phyloP scores from a whole-genome alignment of 148 eudicot genomes.

The Chenopodium album region DNA sequence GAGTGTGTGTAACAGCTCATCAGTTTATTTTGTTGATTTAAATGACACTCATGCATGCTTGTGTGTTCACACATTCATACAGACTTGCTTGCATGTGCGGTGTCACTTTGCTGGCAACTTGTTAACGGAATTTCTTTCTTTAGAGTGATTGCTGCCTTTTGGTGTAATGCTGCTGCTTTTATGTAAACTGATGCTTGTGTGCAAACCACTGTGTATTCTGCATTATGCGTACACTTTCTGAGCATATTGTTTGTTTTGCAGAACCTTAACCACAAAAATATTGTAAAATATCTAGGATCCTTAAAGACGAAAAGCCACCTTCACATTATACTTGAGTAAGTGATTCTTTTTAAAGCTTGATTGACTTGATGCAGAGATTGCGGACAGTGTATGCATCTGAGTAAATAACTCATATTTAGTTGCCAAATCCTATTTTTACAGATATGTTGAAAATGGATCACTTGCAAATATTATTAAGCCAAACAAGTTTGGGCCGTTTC shows the following conservation, averaged over 20 bases:
- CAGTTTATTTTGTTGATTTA: neutral
- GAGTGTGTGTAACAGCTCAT: constrained; percentile 9
- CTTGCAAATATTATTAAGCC: constrained; percentile 98
- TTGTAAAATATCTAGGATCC: constrained; percentile 98
- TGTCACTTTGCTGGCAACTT: neutral
- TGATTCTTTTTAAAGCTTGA: constrained; percentile 15
- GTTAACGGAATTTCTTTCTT: neutral
- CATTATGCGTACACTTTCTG: constrained; percentile 4
- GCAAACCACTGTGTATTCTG: constrained; percentile 1
- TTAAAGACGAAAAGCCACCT: constrained; percentile 89
- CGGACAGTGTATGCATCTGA: neutral
- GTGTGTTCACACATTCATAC: neutral
- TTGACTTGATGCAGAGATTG: neutral
- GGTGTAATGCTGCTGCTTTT: constrained; percentile 8
- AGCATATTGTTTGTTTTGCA: constrained; percentile 38
- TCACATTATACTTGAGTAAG: constrained; percentile 98
- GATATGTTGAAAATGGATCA: constrained; percentile 99
- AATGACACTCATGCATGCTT: neutral
- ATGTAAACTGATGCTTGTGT: neutral
- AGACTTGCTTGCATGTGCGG: neutral
- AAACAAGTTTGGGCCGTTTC: constrained; percentile 98
- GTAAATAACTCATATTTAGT: constrained; percentile 10
- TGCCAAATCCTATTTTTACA: constrained; percentile 26
- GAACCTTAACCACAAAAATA: constrained; percentile 98
- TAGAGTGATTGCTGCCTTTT: neutral